These are phyloP conservation scores for Plantago coronopus DNA, from an alignment of 305 asterid species.

Conservation along the genomic window DNA sequence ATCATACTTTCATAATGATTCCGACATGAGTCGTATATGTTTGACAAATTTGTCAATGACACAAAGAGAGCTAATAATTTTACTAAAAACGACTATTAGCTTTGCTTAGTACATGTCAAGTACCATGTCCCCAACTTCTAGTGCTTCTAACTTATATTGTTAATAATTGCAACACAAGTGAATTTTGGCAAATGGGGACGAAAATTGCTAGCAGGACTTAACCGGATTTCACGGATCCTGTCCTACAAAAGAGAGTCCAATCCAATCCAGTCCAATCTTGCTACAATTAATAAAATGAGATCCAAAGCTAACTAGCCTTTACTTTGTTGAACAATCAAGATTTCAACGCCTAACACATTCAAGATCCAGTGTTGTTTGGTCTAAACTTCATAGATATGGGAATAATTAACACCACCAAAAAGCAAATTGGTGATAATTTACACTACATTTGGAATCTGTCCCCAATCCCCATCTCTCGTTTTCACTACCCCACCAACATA, in stretches of 20 bases:
- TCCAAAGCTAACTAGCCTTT: slow-evolving; percentile 33
- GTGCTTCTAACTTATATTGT: no score
- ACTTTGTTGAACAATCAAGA: slow-evolving; percentile 12
- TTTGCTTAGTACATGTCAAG: neutral
- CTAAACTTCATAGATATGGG: slow-evolving; percentile 8
- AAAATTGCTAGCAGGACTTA: neutral
- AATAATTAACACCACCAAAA: neutral
- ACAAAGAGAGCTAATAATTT: neutral
- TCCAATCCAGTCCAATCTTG: neutral
- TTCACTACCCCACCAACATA: neutral
- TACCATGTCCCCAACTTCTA: neutral
- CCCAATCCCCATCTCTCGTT: neutral
- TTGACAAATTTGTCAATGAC: neutral
- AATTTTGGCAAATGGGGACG: neutral
- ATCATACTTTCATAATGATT: no score
- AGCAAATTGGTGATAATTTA: neutral
- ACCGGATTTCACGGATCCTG: slow-evolving; percentile 13
- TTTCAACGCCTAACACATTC: slow-evolving; percentile 14
- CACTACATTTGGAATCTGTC: neutral
- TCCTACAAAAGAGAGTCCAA: slow-evolving; percentile 3
- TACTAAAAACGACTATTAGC: neutral
- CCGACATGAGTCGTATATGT: no score
- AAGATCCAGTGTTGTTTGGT: slow-evolving; percentile 25
- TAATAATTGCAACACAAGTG: neutral
- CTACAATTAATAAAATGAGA: slow-evolving; percentile 17